These are phyloP conservation scores for Puccinia triticina DNA, from an alignment of 1,284 basidiomycete genomes.

Conservation along the genomic window DNA sequence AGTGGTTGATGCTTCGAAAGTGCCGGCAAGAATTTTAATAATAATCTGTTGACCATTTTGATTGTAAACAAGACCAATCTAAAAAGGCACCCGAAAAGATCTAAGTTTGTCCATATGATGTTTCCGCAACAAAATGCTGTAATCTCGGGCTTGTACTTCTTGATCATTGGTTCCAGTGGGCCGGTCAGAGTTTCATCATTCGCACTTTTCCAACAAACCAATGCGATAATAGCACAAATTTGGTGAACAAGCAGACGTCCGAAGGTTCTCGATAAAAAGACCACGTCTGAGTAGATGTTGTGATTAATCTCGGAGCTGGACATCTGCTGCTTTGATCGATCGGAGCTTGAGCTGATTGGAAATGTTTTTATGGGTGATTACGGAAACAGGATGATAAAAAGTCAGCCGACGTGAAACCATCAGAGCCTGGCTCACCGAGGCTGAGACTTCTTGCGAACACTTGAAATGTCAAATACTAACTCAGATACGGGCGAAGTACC, in stretches of 20 bases:
- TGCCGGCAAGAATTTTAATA: not conserved
- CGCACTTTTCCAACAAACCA: not conserved
- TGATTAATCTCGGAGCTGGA: not conserved
- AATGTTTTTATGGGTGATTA: not conserved
- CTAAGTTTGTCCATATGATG: not conserved
- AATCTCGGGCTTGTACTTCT: not conserved
- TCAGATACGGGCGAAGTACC: not conserved
- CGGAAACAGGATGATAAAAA: not conserved
- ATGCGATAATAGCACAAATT: not conserved
- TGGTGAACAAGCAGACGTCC: not conserved
- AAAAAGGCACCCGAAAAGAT: not conserved
- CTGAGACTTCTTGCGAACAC: not conserved
- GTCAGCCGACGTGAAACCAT: not conserved
- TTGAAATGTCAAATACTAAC: not conserved
- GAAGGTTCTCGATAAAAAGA: not conserved
- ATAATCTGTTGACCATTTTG: not conserved
- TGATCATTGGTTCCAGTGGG: not conserved
- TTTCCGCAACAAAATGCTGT: not conserved
- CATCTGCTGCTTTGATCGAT: not conserved
- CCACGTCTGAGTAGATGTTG: not conserved
- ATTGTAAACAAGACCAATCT: not conserved
- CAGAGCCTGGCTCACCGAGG: not conserved
- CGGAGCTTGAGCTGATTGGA: not conserved
- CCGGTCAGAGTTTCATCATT: not conserved
- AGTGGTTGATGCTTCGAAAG: not conserved